A percentile compares a stretch with the other conserved stretches of the same genome.
Evolutionary conservation across 2,329 filamentous ascomycete genomes (phyloP).

Genomic region (Aspergillus brunneoviolaceus): DNA sequence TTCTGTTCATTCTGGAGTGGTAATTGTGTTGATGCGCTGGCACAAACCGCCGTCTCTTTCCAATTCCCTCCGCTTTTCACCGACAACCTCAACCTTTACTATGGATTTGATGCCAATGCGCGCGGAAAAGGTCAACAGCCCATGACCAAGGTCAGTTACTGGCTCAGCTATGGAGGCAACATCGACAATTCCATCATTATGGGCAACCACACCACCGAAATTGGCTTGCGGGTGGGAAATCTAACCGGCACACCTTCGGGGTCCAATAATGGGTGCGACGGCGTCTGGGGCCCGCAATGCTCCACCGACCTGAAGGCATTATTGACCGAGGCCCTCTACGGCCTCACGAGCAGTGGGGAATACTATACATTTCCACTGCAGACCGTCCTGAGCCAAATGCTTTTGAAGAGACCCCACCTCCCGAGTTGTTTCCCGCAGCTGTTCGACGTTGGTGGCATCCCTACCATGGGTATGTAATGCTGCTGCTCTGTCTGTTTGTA

Average conservation of each 20-base stretch:
- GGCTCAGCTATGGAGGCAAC: constrained; percentile 35
- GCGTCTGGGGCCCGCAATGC: constrained; percentile 37
- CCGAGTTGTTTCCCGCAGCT: constrained; percentile 30
- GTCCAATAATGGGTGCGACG: constrained; percentile 38
- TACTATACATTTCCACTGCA: constrained; percentile 32
- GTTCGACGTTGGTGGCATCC: constrained; percentile 35
- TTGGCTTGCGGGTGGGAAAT: constrained; percentile 39
- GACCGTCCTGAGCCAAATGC: constrained; percentile 31
- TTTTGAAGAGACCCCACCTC: constrained; percentile 22
- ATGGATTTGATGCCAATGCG: constrained; percentile 35
- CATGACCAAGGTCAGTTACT: constrained; percentile 39
- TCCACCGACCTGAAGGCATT: constrained; percentile 31
- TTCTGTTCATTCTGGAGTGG: constrained; percentile 38
- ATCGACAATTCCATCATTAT: constrained; percentile 29
- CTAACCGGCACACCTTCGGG: constrained; percentile 36
- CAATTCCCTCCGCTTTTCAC: constrained; percentile 36
- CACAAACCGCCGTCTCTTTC: constrained; percentile 37
- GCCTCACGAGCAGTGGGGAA: constrained; percentile 25
- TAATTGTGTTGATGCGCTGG: constrained; percentile 39
- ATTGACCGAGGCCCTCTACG: constrained; percentile 29
- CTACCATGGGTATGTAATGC: constrained; percentile 31
- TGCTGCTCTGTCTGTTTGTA: not conserved
- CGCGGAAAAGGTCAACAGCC: constrained; percentile 33
- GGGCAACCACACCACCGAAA: constrained; percentile 37
- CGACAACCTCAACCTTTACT: constrained; percentile 34